Percentiles rank a stretch among this genome's conserved stretches.
Evolutionary conservation across 805 yeast genomes (phyloP).

Genomic region (Ogataea methylovora): DNA sequence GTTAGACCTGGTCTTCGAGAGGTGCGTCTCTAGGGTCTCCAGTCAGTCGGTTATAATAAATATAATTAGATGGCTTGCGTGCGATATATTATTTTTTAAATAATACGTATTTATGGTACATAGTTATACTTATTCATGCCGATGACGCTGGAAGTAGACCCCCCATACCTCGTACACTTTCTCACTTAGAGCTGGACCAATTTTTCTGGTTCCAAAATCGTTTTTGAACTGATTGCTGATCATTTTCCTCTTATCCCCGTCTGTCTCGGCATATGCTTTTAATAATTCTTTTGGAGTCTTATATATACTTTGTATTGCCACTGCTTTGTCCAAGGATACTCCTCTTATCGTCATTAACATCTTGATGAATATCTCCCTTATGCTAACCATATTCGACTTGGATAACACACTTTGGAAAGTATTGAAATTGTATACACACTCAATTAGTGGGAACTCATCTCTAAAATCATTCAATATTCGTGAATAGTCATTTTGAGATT

Average conservation of each 20-base stretch:
- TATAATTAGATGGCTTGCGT: no score
- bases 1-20: no score
- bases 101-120: no score
- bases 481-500: slow-evolving; percentile 44
- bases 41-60: no score
- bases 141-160: no score
- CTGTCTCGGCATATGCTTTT: slow-evolving; percentile 31
- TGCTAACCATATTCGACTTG: slow-evolving; percentile 62
- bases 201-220: slow-evolving; percentile 44
- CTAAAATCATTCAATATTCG: slow-evolving; percentile 22
- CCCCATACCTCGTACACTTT: slow-evolving; percentile 57
- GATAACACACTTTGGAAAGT: slow-evolving; percentile 62
- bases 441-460: slow-evolving; percentile 9
- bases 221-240: slow-evolving; percentile 26
- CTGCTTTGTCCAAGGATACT: slow-evolving; percentile 77
- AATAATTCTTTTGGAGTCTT: slow-evolving; percentile 64
- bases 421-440: slow-evolving; percentile 39
- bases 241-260: slow-evolving; percentile 25
- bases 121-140: no score
- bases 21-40: no score
- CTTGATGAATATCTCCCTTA: slow-evolving; percentile 65
- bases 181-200: slow-evolving; percentile 43
- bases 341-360: slow-evolving; percentile 80
- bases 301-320: slow-evolving; percentile 60
- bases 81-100: no score